Conservation (phyloP, 257 asterid genomes). For the Striga asiatica region DNA sequence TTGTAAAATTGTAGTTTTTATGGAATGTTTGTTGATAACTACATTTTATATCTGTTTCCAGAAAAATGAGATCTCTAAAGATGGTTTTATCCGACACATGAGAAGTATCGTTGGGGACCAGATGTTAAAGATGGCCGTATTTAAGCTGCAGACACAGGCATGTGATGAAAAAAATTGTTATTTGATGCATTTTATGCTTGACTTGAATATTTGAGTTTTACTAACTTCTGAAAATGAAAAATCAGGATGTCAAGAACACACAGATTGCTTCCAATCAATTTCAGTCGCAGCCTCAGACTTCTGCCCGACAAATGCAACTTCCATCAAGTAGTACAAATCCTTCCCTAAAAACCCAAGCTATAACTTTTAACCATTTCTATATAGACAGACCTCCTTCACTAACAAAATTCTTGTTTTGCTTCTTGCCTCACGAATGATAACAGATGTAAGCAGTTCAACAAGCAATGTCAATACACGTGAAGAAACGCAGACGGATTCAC, state of each 20-base stretch:
- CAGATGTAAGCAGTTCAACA: constrained; percentile 37
- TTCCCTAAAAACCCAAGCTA: constrained; percentile 14
- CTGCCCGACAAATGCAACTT: constrained; percentile 42
- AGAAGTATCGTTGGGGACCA: constrained; percentile 86
- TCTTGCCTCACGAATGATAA: neutral
- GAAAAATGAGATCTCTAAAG: constrained; percentile 86
- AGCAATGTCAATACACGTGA: constrained; percentile 36
- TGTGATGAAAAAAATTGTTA: constrained; percentile 11
- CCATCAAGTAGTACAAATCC: constrained; percentile 36
- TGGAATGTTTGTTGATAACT: neutral
- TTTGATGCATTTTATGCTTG: constrained; percentile 4
- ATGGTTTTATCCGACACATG: constrained; percentile 70
- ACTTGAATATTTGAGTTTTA: constrained; percentile 9
- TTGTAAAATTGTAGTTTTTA: neutral
- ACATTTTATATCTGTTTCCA: constrained; percentile 22
- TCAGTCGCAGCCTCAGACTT: constrained; percentile 40
- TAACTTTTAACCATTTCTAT: neutral
- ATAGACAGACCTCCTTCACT: constrained; percentile 11
- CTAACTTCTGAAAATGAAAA: constrained; percentile 15
- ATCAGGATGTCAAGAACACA: constrained; percentile 46
- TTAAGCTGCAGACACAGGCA: constrained; percentile 71
- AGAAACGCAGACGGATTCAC: constrained; percentile 50
- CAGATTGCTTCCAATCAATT: constrained; percentile 38
- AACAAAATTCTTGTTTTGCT: constrained; percentile 15
- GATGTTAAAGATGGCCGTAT: constrained; percentile 88